Evolutionary conservation across 108 stramenopile species (phyloP).

Genomic region (Pseudonitzschia delicatissima): DNA sequence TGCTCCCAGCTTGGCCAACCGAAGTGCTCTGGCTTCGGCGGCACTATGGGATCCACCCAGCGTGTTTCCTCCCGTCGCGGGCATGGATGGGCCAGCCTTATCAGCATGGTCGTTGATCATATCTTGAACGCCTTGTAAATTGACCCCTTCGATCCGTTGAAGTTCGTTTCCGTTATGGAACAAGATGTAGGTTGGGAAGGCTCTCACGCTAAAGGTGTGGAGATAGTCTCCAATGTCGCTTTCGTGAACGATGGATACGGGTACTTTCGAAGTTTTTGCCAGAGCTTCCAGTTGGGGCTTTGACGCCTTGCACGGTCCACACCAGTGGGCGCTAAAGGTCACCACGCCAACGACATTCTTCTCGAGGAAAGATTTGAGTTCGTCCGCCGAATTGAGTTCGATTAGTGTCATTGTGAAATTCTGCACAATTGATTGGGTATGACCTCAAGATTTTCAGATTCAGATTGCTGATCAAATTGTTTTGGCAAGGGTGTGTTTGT

Average conservation of each 20-base stretch:
- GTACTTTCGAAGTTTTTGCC: conserved; percentile 25
- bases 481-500: too few relatives aligned
- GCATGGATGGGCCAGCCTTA: conserved; percentile 26
- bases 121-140: conserved; percentile 54
- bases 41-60: conserved; percentile 49
- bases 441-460: too few relatives aligned
- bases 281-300: conserved; percentile 59
- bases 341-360: conserved; percentile 41
- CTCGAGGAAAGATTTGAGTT: conserved; percentile 46
- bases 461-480: too few relatives aligned
- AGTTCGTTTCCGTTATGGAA: conserved; percentile 41
- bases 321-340: conserved; percentile 68
- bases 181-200: conserved; percentile 79
- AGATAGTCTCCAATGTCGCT: conserved; percentile 58
- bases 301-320: conserved; percentile 67
- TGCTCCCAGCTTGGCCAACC: conserved; percentile 59
- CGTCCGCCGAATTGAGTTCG: conserved; percentile 47
- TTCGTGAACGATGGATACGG: conserved; percentile 67
- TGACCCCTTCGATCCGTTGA: conserved; percentile 68
- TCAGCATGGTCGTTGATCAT: conserved; percentile 44
- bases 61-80: conserved; percentile 49
- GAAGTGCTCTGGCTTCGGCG: conserved; percentile 52
- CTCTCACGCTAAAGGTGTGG: conserved; percentile 56
- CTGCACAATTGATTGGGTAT: too few relatives aligned
- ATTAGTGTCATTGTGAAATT: conserved; percentile 47